Percentiles rank a stretch among this genome's conserved stretches.
phyloP scores from a whole-genome alignment of 2,329 filamentous ascomycete species.

The Pseudodiploospora longispora region DNA sequence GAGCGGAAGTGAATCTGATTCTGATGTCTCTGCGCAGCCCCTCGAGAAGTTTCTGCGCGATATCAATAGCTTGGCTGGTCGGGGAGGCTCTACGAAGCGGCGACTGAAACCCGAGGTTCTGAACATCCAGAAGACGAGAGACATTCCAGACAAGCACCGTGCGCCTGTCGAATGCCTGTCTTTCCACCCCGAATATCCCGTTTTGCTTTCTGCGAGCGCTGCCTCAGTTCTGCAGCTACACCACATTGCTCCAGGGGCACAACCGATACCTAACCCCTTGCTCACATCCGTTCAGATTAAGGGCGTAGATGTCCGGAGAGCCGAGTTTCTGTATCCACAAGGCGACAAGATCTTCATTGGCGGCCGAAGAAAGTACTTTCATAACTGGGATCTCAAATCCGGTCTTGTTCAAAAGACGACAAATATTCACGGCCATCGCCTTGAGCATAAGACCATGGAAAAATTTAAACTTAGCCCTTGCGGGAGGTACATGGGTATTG shows the following conservation, averaged over 20 bases:
- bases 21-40: conserved; percentile 61
- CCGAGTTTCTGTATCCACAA: conserved; percentile 65
- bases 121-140: conserved; percentile 81
- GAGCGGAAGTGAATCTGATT: conserved; percentile 50
- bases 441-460: conserved; percentile 88
- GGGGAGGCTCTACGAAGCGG: conserved; percentile 48
- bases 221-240: conserved; percentile 83
- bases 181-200: conserved; percentile 83
- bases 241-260: conserved; percentile 70
- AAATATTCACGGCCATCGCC: conserved; percentile 63
- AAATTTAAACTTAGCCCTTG: conserved; percentile 80
- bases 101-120: conserved; percentile 80
- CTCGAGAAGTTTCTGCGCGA: conserved; percentile 74
- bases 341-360: conserved; percentile 82
- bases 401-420: conserved; percentile 78
- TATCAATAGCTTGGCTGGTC: conserved; percentile 55
- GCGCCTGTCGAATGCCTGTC: conserved; percentile 74
- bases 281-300: conserved; percentile 85
- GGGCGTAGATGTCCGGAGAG: conserved; percentile 74
- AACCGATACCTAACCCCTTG: conserved; percentile 74
- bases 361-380: conserved; percentile 83
- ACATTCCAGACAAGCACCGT: conserved; percentile 71
- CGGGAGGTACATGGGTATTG: conserved; percentile 75
- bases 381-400: conserved; percentile 81
- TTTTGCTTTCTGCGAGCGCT: conserved; percentile 82